These are phyloP conservation scores for Lunasporangiospora selenospora DNA, from an alignment of 192 early-diverging fungal species.

Conservation along the genomic window DNA sequence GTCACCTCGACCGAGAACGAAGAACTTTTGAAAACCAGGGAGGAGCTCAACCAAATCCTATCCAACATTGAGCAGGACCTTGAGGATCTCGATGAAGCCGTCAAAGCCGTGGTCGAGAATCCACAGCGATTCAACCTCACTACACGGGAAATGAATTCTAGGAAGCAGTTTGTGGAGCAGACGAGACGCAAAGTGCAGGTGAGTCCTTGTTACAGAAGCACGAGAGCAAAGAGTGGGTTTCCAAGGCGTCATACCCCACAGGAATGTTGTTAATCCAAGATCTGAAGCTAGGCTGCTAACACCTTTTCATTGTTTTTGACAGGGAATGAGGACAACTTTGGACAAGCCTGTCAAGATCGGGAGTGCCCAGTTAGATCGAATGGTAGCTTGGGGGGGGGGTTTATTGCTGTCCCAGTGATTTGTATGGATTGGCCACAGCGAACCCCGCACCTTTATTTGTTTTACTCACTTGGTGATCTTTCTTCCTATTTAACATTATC, in stretches of 20 bases:
- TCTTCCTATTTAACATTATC: too few relatives aligned
- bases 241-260: too few relatives aligned
- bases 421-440: too few relatives aligned
- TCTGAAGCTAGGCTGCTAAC: too few relatives aligned
- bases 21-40: conserved; percentile 60
- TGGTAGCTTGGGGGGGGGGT: too few relatives aligned
- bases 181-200: conserved; percentile 36
- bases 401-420: too few relatives aligned
- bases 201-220: too few relatives aligned
- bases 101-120: conserved; percentile 49
- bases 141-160: conserved; percentile 37
- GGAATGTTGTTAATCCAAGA: too few relatives aligned
- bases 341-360: conserved; percentile 45
- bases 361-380: conserved; percentile 26
- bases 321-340: conserved; percentile 42
- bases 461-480: background rate
- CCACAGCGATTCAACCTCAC: conserved; percentile 54
- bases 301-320: background rate
- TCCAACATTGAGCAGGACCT: conserved; percentile 56
- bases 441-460: too few relatives aligned
- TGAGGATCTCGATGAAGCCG: conserved; percentile 60
- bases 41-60: conserved; percentile 51
- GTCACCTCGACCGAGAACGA: conserved; percentile 60
- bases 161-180: conserved; percentile 49
- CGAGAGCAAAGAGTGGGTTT: too few relatives aligned